Evolutionary conservation across 2,329 filamentous ascomycete species (phyloP), one percentile per base, ranked within the genome.

Genomic region (Colletotrichum australisinense): DNA sequence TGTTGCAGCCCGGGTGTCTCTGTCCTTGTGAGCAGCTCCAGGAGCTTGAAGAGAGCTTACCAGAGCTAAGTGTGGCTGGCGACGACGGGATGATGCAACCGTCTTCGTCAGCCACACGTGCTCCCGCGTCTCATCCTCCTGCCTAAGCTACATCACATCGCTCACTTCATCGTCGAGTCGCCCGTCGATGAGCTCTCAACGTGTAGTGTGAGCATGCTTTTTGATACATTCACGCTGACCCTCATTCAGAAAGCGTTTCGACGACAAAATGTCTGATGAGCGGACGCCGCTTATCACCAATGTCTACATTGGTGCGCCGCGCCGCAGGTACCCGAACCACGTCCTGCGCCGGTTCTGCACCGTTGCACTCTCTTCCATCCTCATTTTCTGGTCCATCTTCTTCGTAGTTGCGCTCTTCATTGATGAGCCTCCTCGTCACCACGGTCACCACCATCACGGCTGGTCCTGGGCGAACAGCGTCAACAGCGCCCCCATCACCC

Each of bases 251-350:
- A 67, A 72, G 38, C 69, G 42, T 38, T 76, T 52, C 58, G 56
- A 53, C 75, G 77, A 77, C 35, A 83, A 77, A 72, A 86, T 85
- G 84, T 76, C 84, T 24, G 77, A 85, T 46, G 92, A 94, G 84
- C 86, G 85, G 69, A 93, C 92, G 63, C 93, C 93, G 71, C 87
- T 95, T 77, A 88, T 94, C 74, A 87, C 91, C 77, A 91, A 89
- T 64, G 89, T 94, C 72, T 87, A 80, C 22, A 85, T 92, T 76
- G 86, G 86, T 72, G 81, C 88, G 74, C 84, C 85, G 73, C 85
- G 85, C 77, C 85, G 83, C 75, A 86, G 91, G 76, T 92, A 92
- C 77, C 85, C 85, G 57, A 90, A 93, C 76, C 86, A 88, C 76
- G 88, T 87, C 32, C 80, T 92, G 58, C 91, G 92, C 63, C 90